A percentile compares a stretch with the other conserved stretches of the same genome.
phyloP scores from a whole-genome alignment of 176 grass and related monocot species.

The Dactylis glomerata region DNA sequence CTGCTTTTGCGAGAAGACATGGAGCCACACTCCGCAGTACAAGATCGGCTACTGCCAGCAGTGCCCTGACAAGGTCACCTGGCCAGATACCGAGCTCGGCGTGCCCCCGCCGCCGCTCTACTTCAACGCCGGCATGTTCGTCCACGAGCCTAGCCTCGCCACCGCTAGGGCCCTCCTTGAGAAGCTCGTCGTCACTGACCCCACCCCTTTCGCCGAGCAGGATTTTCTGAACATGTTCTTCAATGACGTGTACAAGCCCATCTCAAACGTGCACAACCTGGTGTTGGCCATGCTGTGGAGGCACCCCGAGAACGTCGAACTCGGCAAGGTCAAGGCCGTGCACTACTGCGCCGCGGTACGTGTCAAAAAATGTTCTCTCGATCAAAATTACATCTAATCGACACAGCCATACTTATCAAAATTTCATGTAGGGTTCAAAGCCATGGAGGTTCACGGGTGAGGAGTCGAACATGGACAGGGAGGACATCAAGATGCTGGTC shows the following conservation, averaged over 20 bases:
- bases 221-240: constrained; percentile 91
- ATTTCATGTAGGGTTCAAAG: no score
- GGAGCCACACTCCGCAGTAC: constrained; percentile 81
- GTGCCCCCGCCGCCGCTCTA: no score
- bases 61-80: constrained; percentile 37
- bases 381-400: no score
- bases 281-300: constrained; percentile 88
- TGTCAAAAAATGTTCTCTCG: background rate
- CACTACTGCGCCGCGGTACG: constrained; percentile 86
- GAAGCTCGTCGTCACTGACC: constrained; percentile 29
- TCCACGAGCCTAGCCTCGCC: constrained; percentile 52
- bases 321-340: constrained; percentile 72
- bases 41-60: constrained; percentile 78
- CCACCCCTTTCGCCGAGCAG: constrained; percentile 80
- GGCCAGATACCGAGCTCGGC: constrained; percentile 26
- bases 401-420: no score
- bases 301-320: constrained; percentile 66
- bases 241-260: constrained; percentile 46
- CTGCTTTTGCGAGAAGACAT: constrained; percentile 95
- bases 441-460: constrained; percentile 75
- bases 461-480: constrained; percentile 76
- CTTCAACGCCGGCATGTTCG: constrained; percentile 85
- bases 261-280: constrained; percentile 63
- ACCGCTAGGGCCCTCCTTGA: constrained; percentile 45
- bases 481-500: constrained; percentile 68